A percentile compares a stretch with the other conserved stretches of the same genome.
Conservation (phyloP, 257 asterid species). For the Plantago major region DNA sequence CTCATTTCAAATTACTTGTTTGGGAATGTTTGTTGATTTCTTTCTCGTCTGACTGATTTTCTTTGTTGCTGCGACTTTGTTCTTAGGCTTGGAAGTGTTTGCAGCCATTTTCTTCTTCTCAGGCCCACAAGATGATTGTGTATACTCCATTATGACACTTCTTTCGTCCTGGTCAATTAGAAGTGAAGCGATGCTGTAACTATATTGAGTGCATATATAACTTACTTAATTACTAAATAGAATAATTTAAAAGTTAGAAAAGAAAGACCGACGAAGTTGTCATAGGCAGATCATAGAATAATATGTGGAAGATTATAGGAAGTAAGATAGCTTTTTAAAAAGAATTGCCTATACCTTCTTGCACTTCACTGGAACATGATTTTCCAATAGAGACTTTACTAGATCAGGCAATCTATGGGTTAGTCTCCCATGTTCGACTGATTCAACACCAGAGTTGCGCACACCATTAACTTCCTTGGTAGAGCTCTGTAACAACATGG, state of each 20-base stretch:
- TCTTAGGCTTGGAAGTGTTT: constrained; percentile 8
- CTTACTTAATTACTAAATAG: not conserved
- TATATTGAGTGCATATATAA: too few relatives aligned
- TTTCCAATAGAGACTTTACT: constrained; percentile 31
- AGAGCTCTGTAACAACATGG: constrained; percentile 25
- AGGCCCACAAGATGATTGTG: constrained; percentile 11
- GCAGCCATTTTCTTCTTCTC: constrained; percentile 3
- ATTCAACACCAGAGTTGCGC: constrained; percentile 18
- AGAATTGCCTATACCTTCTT: constrained; percentile 33
- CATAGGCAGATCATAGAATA: constrained; percentile 3
- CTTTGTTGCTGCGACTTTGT: constrained; percentile 19
- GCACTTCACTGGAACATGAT: constrained; percentile 20
- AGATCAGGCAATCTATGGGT: constrained; percentile 33
- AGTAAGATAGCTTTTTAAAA: constrained; percentile 9
- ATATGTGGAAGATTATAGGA: constrained; percentile 2
- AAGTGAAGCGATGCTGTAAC: constrained; percentile 12
- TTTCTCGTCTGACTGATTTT: constrained; percentile 9
- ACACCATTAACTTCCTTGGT: constrained; percentile 22
- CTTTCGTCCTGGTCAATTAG: constrained; percentile 24
- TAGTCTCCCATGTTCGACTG: constrained; percentile 23
- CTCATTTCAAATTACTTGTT: constrained; percentile 23
- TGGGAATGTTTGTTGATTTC: too few relatives aligned
- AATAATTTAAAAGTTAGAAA: not conserved
- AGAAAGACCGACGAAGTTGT: not conserved
- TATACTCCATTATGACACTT: constrained; percentile 6